Base-by-base conservation (phyloP, 1,284 basidiomycete species). In the Trichosporon coremiiforme region DNA sequence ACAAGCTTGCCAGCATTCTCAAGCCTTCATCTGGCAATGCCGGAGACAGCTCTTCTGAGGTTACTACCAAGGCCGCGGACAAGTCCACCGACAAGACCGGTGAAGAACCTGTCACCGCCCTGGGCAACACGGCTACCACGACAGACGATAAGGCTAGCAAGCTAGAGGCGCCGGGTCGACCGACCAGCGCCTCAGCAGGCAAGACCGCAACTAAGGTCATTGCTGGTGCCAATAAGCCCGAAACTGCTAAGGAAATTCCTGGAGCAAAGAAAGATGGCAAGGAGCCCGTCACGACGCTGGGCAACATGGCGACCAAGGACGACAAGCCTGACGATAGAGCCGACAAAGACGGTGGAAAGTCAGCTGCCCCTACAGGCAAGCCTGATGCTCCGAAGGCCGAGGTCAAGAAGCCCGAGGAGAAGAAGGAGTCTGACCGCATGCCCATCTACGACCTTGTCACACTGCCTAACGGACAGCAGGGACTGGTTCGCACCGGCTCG, bases 1-100 rank as follows among this genome's bases (percentile, higher is more conserved):
- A 35, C 57, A 60, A 60, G 57, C 57, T 31, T n/a, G 31, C 57
- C 13, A n/a, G 57, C 22, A 60, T 60, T 6, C 57, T 60, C 7
- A 60, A 60, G 31, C 20, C 57, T n/a, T 60, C 57, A 1, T 17
- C 57, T 31, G 15, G 15, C 1, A n/a, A 33, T 13, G 29, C 29
- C 1, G 17, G 13, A 8, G 57, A 31, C 5, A 15, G 29, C 5
- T 6, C 13, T 1, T 4, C 55, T 5, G 25, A 29, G 22, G 22
- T 4, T 29, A 2, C 53, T 8, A 12, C 25, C 15, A 33, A 33
- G 9, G 15, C 4, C 7, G 31, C 57, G 13, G 15, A 35, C 20
- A 60, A 60, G 47, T 10, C 41, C 15, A 15, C 55, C 29, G 57
- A 60, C 7, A 33, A 33, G 17, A 25, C 4, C 7, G 53, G 22